Evolutionary conservation across 2,329 filamentous ascomycete genomes (phyloP).

Genomic region (Epichloe gansuensis): DNA sequence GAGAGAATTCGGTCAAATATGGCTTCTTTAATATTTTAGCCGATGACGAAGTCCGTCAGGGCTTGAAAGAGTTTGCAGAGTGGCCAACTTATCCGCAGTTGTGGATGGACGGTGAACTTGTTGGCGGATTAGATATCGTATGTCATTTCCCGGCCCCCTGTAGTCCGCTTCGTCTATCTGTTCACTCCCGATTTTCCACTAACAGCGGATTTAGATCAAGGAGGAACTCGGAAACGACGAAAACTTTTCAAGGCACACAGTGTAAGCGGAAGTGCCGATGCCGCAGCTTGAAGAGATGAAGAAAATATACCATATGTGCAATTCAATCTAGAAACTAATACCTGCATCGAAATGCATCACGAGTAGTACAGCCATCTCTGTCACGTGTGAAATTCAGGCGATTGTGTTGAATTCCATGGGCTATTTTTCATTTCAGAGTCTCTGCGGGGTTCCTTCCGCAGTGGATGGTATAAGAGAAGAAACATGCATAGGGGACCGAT

Average conservation of each 20-base stretch:
- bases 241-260: slow-evolving; percentile 71
- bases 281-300: slow-evolving; percentile 19
- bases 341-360: too few relatives aligned
- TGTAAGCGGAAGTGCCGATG: slow-evolving; percentile 33
- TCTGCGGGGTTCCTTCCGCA: background rate
- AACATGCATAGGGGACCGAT: background rate
- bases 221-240: slow-evolving; percentile 79
- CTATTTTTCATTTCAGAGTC: background rate
- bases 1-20: slow-evolving; percentile 87
- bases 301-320: background rate
- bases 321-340: background rate
- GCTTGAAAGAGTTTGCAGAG: slow-evolving; percentile 92
- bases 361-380: background rate
- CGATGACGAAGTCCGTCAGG: slow-evolving; percentile 93
- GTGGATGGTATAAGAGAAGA: too few relatives aligned
- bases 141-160: slow-evolving; percentile 25
- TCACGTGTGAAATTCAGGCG: background rate
- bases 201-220: slow-evolving; percentile 54
- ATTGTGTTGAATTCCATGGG: background rate
- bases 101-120: slow-evolving; percentile 80
- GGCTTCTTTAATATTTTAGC: slow-evolving; percentile 99
- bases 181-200: background rate
- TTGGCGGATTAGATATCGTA: slow-evolving; percentile 93
- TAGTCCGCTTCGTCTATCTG: background rate
- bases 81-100: slow-evolving; percentile 97